A percentile compares a stretch with the other conserved stretches of the same genome.
Conservation (phyloP, 495 filamentous ascomycete genomes). For the Hyaloscypha hepaticicola region DNA sequence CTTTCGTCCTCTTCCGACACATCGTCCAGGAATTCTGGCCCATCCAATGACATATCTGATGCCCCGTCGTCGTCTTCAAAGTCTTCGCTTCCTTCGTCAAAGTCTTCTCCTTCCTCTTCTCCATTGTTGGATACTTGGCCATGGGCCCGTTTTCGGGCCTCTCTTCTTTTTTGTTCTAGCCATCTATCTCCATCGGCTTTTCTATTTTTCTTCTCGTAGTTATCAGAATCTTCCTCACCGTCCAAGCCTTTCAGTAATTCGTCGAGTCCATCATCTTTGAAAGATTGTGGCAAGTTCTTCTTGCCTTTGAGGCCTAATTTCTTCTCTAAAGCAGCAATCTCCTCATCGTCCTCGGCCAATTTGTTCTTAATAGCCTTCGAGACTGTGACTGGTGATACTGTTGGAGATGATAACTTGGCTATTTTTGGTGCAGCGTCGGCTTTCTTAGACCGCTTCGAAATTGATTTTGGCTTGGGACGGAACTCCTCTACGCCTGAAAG, state of each 20-base stretch:
- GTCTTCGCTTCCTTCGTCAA: slow-evolving; percentile 27
- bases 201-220: slow-evolving; percentile 59
- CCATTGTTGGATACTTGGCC: slow-evolving; percentile 15
- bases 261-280: slow-evolving; percentile 83
- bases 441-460: slow-evolving; percentile 43
- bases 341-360: slow-evolving; percentile 73
- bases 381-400: slow-evolving; percentile 39
- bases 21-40: slow-evolving; percentile 28
- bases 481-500: slow-evolving; percentile 27
- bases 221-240: slow-evolving; percentile 49
- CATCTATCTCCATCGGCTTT: slow-evolving; percentile 61
- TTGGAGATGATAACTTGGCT: background rate
- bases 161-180: slow-evolving; percentile 47
- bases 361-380: slow-evolving; percentile 62
- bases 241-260: slow-evolving; percentile 72
- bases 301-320: slow-evolving; percentile 82
- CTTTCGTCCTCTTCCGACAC: slow-evolving; percentile 31
- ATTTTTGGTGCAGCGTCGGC: background rate
- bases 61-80: slow-evolving; percentile 27
- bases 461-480: slow-evolving; percentile 28
- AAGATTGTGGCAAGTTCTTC: slow-evolving; percentile 70
- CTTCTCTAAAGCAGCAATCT: slow-evolving; percentile 86
- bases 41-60: slow-evolving; percentile 27
- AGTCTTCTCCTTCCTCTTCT: slow-evolving; percentile 32
- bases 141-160: slow-evolving; percentile 35